Base-by-base conservation (phyloP, 192 early-diverging fungal genomes). In the Phlyctochytrium bullatum region DNA sequence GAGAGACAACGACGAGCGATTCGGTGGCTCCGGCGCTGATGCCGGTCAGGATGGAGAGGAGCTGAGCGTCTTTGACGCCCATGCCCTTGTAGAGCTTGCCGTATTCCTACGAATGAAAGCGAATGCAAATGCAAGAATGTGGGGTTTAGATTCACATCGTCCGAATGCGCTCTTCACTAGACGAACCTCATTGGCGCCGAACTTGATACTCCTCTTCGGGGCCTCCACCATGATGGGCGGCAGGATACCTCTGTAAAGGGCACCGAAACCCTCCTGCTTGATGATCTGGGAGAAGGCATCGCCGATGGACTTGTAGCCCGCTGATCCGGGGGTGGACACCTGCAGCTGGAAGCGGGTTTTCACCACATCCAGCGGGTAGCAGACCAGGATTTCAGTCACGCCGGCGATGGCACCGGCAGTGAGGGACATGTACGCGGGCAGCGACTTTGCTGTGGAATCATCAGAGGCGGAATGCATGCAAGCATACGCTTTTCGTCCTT, bases 141-240 rank as follows among this genome's bases (percentile, higher is more conserved):
- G 40, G 40, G 6, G 40, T 47, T 47, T 47, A 47, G 20, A 6
- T 20, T 47, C 20, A 47, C 6, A 47, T 47, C 20, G 40, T 20
- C 20, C 10, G 40, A n/a, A n/a, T n/a, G n/a, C n/a, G n/a, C n/a
- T n/a, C n/a, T n/a, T n/a, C n/a, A n/a, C n/a, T n/a, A n/a, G 40
- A 47, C 6, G 25, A 24, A 57, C 88, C 71, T 95, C 95, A 72
- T 98, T 98, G 30, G 94, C 87, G 2, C 91, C 90, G 83, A 98
- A 98, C 78, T 98, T 98, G 77, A 92, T 98, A 24, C 94, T 93
- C 51, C 96, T 88, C 81, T 98, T 98, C 25, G 96, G 96, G 36
- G 96, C 96, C 78, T 98, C 97, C 0, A 94, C 93, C 80, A 98
- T 81, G 69, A 98, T 94, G 3, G 97, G 97, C 40, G 97, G 93